Base-by-base conservation (phyloP, 2,329 filamentous ascomycete species). In the Cladosporium sp. region DNA sequence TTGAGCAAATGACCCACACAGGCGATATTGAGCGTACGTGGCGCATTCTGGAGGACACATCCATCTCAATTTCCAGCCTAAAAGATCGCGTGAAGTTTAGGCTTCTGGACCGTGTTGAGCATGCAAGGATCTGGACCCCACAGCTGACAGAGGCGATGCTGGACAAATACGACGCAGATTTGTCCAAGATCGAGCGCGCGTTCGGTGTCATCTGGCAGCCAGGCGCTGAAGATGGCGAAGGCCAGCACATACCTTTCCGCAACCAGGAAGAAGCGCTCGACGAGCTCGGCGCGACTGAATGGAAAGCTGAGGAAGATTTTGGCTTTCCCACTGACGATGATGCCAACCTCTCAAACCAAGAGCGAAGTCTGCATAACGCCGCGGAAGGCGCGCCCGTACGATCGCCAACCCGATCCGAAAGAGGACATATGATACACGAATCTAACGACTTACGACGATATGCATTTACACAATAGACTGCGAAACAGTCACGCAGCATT, bases 1-100 rank as follows among this genome's bases (percentile, higher is more conserved):
- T 77, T 11, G 76, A 77, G 67, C 74, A 76, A 62, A 73, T 76
- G 68, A 65, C 70, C 0, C 67, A 68, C 55, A 64, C 73, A 10
- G 76, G 72, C 18, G 75, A 74, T 23, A 55, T 73, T 18, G 53
- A 68, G 37, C 64, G 66, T 40, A 76, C 75, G 3, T 78, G 76
- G 76, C 21, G 67, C 35, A 69, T 77, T 3, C 46, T 77, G 10
- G 64, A 66, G 12, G 72, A 76, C 26, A 69, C 69, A 0, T 67
- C 64, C 0, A 66, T 75, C 1, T 44, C 67, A 1, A 74, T 76
- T 52, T 53, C 52, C 1, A 59, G 35, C 12, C 67, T 74, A 29
- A 72, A 73, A 21, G 26, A 58, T 7, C 57, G 65, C 5, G 60
- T 74, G 10, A 69, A 68, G 40, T 65, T 64, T 18, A 61, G 33